Conservation (phyloP, 78 protist species). For the Isochrysis galbana region DNA sequence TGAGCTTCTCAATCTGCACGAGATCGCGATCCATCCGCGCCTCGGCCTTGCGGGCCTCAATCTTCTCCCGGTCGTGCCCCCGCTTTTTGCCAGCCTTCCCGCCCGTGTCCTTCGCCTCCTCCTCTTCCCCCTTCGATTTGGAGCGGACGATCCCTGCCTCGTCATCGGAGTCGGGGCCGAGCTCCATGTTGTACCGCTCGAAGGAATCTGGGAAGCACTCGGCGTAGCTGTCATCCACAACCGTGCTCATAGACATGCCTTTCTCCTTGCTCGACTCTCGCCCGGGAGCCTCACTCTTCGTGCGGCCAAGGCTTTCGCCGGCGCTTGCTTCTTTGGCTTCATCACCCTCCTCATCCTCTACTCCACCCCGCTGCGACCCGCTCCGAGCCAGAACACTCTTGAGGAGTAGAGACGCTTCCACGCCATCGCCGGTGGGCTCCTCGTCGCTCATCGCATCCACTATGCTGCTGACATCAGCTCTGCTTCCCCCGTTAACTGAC, state of each 20-base stretch:
- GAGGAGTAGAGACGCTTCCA: not conserved
- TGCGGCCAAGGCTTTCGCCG: too few relatives aligned
- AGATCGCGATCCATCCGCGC: not conserved
- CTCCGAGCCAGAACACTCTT: not conserved
- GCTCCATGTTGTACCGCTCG: not conserved
- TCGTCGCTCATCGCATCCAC: too few relatives aligned
- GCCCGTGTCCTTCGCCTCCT: not conserved
- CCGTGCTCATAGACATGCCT: not conserved
- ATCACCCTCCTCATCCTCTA: not conserved
- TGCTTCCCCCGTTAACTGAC: not conserved
- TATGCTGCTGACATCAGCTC: too few relatives aligned
- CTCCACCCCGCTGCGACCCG: not conserved
- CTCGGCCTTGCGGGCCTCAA: not conserved
- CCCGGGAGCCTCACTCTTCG: not conserved
- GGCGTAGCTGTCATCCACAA: not conserved
- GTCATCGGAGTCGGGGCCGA: not conserved
- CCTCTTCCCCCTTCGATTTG: not conserved
- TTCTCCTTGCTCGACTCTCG: too few relatives aligned
- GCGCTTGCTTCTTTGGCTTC: too few relatives aligned
- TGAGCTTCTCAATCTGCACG: constrained; percentile 2
- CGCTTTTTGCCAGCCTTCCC: not conserved
- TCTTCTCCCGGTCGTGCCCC: not conserved
- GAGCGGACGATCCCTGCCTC: not conserved
- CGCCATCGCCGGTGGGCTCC: not conserved
- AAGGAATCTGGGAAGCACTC: not conserved